Base-by-base conservation (phyloP, 2,329 filamentous ascomycete species). In the Botrytis sinoallii region DNA sequence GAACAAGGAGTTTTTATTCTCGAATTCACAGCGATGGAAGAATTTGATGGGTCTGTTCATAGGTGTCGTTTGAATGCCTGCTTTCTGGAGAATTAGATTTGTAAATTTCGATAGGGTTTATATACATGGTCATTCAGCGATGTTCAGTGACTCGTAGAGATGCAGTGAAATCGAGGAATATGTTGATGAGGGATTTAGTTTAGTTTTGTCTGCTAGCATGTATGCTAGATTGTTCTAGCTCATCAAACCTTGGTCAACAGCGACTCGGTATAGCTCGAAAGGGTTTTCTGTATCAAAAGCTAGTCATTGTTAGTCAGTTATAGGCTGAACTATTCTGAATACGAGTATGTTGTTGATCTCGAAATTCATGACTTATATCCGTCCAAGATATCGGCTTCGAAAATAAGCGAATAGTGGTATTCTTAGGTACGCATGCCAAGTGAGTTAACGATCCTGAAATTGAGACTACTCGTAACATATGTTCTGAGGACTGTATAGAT, bases 251-350 rank as follows among this genome's bases (percentile, higher is more conserved):
- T 25, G 48, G 10, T n/a, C 10, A 10, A n/a, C 48, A 52, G 1
- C 12, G 1, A 6, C 48, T 5, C 20, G 20, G 2, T 48, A 22
- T 3, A 22, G 8, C 44, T 48, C 25, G 22, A 25, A 10, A 3
- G 25, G 25, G 5, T 0, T n/a, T n/a, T n/a, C 9, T 2, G 2
- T 4, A 14, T n/a, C 25, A 14, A 14, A 2, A 52, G 25, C 22
- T 12, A n/a, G 25, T 12, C 48, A 52, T n/a, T 25, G 5, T 14
- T 8, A n/a, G 14, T 6, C 10, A n/a, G 14, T 6, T 10, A n/a
- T 14, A 52, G 48, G n/a, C n/a, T n/a, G 5, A n/a, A 12, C 22
- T 48, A 25, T 25, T 2, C 1, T 12, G 46, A 1, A 25, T 5
- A 2, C 12, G 6, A 48, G 1, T 48, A 25, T 48, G 25, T 22